These are phyloP conservation scores for Gliomastix tumulicola DNA, from an alignment of 2,329 filamentous ascomycete species.

Conservation along the genomic window DNA sequence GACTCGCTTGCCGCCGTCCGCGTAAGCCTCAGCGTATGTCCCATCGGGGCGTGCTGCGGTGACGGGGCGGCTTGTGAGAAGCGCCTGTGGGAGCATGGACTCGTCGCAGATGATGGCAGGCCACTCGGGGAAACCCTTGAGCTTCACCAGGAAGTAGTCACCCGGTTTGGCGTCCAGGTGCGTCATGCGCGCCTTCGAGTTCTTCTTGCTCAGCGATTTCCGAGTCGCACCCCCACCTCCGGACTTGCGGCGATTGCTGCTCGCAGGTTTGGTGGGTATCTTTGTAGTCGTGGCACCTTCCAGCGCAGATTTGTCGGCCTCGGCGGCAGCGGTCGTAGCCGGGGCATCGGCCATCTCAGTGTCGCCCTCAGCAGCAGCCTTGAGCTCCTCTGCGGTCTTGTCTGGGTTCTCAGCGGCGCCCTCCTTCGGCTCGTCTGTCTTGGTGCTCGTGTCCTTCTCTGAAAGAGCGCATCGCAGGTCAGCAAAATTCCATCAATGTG, in stretches of 20 bases:
- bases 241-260: slow-evolving; percentile 65
- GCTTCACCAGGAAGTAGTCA: slow-evolving; percentile 84
- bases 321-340: slow-evolving; percentile 16
- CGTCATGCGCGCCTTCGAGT: slow-evolving; percentile 63
- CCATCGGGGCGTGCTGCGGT: slow-evolving; percentile 78
- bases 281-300: slow-evolving; percentile 16
- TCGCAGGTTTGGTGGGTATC: slow-evolving; percentile 23
- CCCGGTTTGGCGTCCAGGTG: slow-evolving; percentile 81
- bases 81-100: slow-evolving; percentile 76
- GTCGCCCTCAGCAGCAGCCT: slow-evolving; percentile 25
- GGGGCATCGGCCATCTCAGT: slow-evolving; percentile 43
- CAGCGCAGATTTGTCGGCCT: slow-evolving; percentile 6
- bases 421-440: slow-evolving; percentile 17
- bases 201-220: slow-evolving; percentile 83
- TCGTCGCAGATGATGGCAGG: slow-evolving; percentile 92
- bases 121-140: slow-evolving; percentile 94
- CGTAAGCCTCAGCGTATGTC: slow-evolving; percentile 79
- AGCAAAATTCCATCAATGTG: too few species aligned
- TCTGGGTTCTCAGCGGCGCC: slow-evolving; percentile 14
- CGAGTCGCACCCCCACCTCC: slow-evolving; percentile 58
- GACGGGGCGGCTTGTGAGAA: slow-evolving; percentile 74
- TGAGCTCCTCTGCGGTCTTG: slow-evolving; percentile 14
- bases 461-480: too few species aligned
- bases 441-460: slow-evolving; percentile 7
- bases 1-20: slow-evolving; percentile 79